These are phyloP conservation scores for Strobilomyces echinocephalus DNA, from an alignment of 768 basidiomycete genomes.

Conservation along the genomic window DNA sequence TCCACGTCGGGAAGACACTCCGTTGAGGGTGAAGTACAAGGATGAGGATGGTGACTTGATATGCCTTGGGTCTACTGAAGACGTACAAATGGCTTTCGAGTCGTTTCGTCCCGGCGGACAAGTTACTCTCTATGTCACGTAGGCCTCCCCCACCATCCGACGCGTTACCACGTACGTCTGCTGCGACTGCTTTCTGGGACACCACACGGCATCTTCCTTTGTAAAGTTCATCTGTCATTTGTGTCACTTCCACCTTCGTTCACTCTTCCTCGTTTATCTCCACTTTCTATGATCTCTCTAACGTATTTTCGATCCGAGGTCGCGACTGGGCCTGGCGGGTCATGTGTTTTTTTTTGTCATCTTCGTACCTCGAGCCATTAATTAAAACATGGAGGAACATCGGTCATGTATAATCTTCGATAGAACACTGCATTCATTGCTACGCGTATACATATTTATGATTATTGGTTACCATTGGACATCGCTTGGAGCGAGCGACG, in stretches of 20 bases:
- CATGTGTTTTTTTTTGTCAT: slow-evolving; percentile 10
- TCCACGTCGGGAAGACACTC: slow-evolving; percentile 72
- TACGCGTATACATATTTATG: slow-evolving; percentile 26
- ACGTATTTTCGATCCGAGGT: slow-evolving; percentile 11
- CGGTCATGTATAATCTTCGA: slow-evolving; percentile 31
- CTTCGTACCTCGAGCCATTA: slow-evolving; percentile 12
- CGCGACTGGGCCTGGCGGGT: neutral
- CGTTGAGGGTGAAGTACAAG: slow-evolving; percentile 79
- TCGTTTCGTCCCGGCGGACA: slow-evolving; percentile 73
- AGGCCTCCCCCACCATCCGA: slow-evolving; percentile 23
- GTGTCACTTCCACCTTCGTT: slow-evolving; percentile 23
- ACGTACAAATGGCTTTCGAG: slow-evolving; percentile 93
- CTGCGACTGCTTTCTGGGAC: slow-evolving; percentile 12
- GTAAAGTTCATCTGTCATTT: slow-evolving; percentile 11
- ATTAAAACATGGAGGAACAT: slow-evolving; percentile 35
- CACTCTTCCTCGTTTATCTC: slow-evolving; percentile 8
- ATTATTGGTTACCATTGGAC: slow-evolving; percentile 16
- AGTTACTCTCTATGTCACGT: slow-evolving; percentile 77
- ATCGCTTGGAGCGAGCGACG: neutral
- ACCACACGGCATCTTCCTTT: slow-evolving; percentile 2
- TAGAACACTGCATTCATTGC: slow-evolving; percentile 36
- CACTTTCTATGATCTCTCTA: slow-evolving; percentile 12
- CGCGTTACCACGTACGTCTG: slow-evolving; percentile 2
- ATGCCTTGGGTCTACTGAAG: slow-evolving; percentile 83
- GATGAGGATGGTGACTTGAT: slow-evolving; percentile 94